Evolutionary conservation across 805 yeast genomes (phyloP).

Genomic region (Spathaspora sp.): DNA sequence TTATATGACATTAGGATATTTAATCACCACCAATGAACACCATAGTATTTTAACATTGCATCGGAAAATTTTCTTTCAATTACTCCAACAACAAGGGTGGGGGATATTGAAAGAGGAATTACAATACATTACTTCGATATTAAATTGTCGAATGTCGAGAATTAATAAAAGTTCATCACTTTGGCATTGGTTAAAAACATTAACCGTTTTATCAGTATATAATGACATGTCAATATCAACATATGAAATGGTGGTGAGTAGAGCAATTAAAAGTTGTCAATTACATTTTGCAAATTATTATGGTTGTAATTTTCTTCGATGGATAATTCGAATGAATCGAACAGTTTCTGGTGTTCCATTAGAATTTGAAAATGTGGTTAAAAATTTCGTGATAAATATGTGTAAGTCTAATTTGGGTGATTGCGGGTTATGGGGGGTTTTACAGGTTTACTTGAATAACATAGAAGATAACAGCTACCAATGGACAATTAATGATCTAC

Average conservation of each 20-base stretch:
- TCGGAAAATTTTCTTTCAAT: slow-evolving; percentile 16
- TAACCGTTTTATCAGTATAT: slow-evolving; percentile 15
- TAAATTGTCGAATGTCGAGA: slow-evolving; percentile 23
- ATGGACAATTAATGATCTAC: not conserved
- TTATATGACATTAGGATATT: slow-evolving; percentile 28
- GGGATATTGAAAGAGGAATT: slow-evolving; percentile 16
- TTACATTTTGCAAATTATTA: slow-evolving; percentile 39
- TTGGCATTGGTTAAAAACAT: slow-evolving; percentile 31
- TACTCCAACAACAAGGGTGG: slow-evolving; percentile 7
- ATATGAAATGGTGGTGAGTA: not conserved
- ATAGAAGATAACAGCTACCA: not conserved
- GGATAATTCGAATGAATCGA: slow-evolving; percentile 20
- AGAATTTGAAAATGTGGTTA: not conserved
- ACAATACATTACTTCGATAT: slow-evolving; percentile 28
- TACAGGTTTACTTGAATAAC: slow-evolving; percentile 6
- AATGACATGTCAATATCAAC: not conserved
- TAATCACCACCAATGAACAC: slow-evolving; percentile 38
- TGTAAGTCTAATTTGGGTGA: slow-evolving; percentile 17
- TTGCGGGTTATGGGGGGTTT: slow-evolving; percentile 20
- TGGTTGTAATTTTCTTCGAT: slow-evolving; percentile 28
- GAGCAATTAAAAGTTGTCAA: slow-evolving; percentile 25
- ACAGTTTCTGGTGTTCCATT: not conserved
- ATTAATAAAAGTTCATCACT: slow-evolving; percentile 39
- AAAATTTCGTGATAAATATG: slow-evolving; percentile 2
- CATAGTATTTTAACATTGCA: slow-evolving; percentile 28